Percentiles rank a stretch among this genome's conserved stretches.
Evolutionary conservation across 2,329 filamentous ascomycete genomes (phyloP).

Genomic region (Ascochyta lentis): DNA sequence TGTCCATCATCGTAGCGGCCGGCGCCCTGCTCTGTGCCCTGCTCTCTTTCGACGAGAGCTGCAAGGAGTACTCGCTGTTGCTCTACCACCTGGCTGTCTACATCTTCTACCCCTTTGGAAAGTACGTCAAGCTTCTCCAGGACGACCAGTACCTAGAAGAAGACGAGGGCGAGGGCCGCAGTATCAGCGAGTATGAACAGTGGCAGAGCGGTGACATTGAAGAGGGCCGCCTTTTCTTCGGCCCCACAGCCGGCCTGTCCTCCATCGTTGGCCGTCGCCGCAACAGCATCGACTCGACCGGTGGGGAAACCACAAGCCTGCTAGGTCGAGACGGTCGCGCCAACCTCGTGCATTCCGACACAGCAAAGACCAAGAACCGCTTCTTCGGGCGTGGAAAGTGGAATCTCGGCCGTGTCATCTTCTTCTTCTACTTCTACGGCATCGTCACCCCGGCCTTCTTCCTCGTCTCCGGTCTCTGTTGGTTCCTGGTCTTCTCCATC

Average conservation of each 20-base stretch:
- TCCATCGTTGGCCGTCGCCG: slow-evolving; percentile 87
- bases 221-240: slow-evolving; percentile 94
- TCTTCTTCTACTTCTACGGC: slow-evolving; percentile 96
- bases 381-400: slow-evolving; percentile 95
- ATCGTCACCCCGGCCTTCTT: slow-evolving; percentile 86
- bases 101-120: slow-evolving; percentile 94
- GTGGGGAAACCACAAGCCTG: slow-evolving; percentile 88
- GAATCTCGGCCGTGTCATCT: slow-evolving; percentile 92
- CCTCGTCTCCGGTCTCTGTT: slow-evolving; percentile 85
- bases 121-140: slow-evolving; percentile 90
- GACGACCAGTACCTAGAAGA: slow-evolving; percentile 95
- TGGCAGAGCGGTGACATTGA: slow-evolving; percentile 98
- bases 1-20: slow-evolving; percentile 75
- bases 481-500: slow-evolving; percentile 96
- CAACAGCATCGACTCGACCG: slow-evolving; percentile 85
- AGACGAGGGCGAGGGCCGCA: slow-evolving; percentile 92
- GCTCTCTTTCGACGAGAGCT: slow-evolving; percentile 78
- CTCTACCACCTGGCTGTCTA: slow-evolving; percentile 86
- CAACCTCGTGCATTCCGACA: slow-evolving; percentile 49
- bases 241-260: slow-evolving; percentile 70
- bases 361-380: slow-evolving; percentile 70
- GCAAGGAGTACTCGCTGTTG: slow-evolving; percentile 82
- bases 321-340: slow-evolving; percentile 71
- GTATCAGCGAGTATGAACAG: slow-evolving; percentile 98
- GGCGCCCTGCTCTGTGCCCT: slow-evolving; percentile 81